Conservation (phyloP, 1,139 yeast genomes). For the Yamadazyma siamensis region DNA sequence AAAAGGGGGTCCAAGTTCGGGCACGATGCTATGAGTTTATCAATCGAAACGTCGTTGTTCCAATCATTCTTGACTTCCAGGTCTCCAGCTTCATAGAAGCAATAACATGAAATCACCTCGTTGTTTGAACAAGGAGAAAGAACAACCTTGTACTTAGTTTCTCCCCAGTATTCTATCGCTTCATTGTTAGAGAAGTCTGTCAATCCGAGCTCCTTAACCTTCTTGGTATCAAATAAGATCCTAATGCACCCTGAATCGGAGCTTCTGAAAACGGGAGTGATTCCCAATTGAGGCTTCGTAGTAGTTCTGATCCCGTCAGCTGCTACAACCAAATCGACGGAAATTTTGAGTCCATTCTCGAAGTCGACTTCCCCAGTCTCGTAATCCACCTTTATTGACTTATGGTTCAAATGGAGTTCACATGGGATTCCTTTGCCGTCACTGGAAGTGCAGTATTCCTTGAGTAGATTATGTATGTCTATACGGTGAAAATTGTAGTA, state of each 20-base stretch:
- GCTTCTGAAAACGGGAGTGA: slow-evolving; percentile 18
- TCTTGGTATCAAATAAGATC: slow-evolving; percentile 19
- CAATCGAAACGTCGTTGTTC: slow-evolving; percentile 21
- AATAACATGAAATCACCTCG: slow-evolving; percentile 24
- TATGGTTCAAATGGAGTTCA: slow-evolving; percentile 20
- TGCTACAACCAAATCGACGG: slow-evolving; percentile 32
- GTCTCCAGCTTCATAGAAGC: slow-evolving; percentile 16
- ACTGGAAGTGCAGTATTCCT: slow-evolving; percentile 13
- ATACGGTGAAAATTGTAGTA: slow-evolving; percentile 19
- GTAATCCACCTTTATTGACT: slow-evolving; percentile 21
- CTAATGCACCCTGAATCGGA: slow-evolving; percentile 16
- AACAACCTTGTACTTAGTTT: slow-evolving; percentile 22
- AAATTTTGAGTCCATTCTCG: slow-evolving; percentile 17
- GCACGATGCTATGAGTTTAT: slow-evolving; percentile 15
- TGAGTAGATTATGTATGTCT: slow-evolving; percentile 21
- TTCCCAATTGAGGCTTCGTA: slow-evolving; percentile 18
- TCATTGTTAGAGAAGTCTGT: slow-evolving; percentile 16
- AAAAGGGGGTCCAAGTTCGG: slow-evolving; percentile 20
- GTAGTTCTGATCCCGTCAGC: slow-evolving; percentile 36
- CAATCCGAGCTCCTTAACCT: slow-evolving; percentile 15
- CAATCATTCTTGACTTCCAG: slow-evolving; percentile 17
- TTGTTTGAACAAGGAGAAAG: slow-evolving; percentile 24
- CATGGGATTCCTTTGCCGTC: slow-evolving; percentile 16
- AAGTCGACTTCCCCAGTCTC: slow-evolving; percentile 19
- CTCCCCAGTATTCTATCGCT: slow-evolving; percentile 28